These are phyloP conservation scores for Claviceps monticola DNA, from an alignment of 2,329 filamentous ascomycete species.

Conservation along the genomic window DNA sequence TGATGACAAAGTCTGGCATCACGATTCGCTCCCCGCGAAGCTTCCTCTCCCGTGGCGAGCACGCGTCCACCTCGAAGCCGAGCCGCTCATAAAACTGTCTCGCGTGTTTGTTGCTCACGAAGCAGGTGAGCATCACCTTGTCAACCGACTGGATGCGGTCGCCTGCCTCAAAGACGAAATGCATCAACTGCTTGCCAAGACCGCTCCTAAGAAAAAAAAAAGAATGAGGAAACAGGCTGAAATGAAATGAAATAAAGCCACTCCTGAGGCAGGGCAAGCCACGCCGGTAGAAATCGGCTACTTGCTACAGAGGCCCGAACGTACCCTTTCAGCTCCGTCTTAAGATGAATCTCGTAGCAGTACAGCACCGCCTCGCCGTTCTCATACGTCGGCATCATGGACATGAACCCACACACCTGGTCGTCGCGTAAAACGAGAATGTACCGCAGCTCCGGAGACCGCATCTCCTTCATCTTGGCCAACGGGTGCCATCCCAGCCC, in stretches of 20 bases:
- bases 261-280: no score
- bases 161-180: constrained; percentile 38
- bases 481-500: constrained; percentile 47
- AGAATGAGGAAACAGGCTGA: background rate
- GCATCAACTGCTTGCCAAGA: constrained; percentile 47
- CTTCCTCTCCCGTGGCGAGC: constrained; percentile 37
- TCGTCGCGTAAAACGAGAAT: constrained; percentile 37
- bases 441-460: constrained; percentile 51
- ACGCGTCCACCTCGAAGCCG: constrained; percentile 42
- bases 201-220: constrained; percentile 34
- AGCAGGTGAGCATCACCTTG: constrained; percentile 66
- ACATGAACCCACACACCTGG: constrained; percentile 40
- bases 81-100: constrained; percentile 46
- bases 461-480: constrained; percentile 55
- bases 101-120: constrained; percentile 44
- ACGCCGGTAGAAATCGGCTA: no score
- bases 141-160: constrained; percentile 36
- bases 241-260: background rate
- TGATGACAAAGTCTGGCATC: constrained; percentile 44
- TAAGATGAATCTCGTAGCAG: constrained; percentile 66
- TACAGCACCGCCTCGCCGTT: constrained; percentile 54
- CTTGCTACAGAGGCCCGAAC: constrained; percentile 7
- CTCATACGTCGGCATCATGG: constrained; percentile 61
- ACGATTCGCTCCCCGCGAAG: constrained; percentile 40
- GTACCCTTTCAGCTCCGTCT: constrained; percentile 39